A percentile compares a stretch with the other conserved stretches of the same genome.
phyloP scores from a whole-genome alignment of 371 early-diverging fungal species.

The Modicella reniformis region DNA sequence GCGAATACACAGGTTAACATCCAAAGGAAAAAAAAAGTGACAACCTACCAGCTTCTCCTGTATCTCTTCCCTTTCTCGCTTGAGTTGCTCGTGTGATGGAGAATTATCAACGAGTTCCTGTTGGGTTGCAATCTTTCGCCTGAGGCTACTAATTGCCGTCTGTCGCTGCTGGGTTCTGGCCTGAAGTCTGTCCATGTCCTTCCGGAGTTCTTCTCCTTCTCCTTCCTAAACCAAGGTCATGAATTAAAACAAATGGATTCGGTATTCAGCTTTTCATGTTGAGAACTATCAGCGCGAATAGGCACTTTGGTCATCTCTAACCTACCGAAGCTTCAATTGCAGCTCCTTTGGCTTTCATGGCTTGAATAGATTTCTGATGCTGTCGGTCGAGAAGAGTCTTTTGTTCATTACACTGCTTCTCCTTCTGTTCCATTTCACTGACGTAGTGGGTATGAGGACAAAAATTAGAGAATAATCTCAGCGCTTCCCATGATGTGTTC shows the following conservation, averaged over 20 bases:
- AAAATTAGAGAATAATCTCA: not conserved
- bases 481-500: not conserved
- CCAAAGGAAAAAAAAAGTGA: not conserved
- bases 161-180: constrained; percentile 32
- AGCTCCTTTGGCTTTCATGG: constrained; percentile 26
- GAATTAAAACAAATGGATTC: not conserved
- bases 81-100: constrained; percentile 19
- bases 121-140: constrained; percentile 30
- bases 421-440: constrained; percentile 41
- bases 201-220: constrained; percentile 43
- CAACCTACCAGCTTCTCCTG: constrained; percentile 14
- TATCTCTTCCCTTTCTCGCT: constrained; percentile 17
- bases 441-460: not conserved
- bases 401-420: constrained; percentile 53
- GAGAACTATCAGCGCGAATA: not conserved
- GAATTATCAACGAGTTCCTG: constrained; percentile 31
- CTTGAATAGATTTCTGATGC: constrained; percentile 50
- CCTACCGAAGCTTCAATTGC: constrained; percentile 33
- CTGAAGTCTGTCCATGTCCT: constrained; percentile 37
- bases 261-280: not conserved
- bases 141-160: constrained; percentile 16
- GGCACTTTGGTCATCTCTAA: not conserved
- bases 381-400: constrained; percentile 58
- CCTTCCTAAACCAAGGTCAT: constrained; percentile 19
- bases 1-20: not conserved